These are phyloP conservation scores for Echium plantagineum DNA, from an alignment of 257 asterid species.

Conservation along the genomic window DNA sequence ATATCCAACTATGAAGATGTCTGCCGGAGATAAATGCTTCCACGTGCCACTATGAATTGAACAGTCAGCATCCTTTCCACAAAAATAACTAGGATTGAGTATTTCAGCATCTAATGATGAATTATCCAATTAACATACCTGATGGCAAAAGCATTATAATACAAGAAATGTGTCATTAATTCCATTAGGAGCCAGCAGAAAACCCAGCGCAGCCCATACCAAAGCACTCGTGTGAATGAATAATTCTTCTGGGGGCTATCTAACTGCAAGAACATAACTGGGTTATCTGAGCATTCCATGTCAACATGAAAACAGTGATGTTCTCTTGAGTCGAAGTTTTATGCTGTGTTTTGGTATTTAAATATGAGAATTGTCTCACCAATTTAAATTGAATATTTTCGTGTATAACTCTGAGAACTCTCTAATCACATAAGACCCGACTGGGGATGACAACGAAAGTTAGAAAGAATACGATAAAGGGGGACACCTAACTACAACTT, in stretches of 20 bases:
- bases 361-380: too few species aligned
- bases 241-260: constrained; percentile 62
- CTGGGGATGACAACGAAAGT: neutral
- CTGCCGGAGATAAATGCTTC: constrained; percentile 75
- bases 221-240: constrained; percentile 45
- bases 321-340: too few species aligned
- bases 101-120: neutral
- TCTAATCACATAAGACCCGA: too few species aligned
- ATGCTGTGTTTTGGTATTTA: too few species aligned
- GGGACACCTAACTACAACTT: constrained; percentile 16
- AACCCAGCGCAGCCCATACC: constrained; percentile 80
- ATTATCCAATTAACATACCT: constrained; percentile 36
- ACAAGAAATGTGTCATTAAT: constrained; percentile 67
- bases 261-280: too few species aligned
- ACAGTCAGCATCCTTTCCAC: constrained; percentile 9
- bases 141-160: constrained; percentile 84
- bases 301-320: too few species aligned
- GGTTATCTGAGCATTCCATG: too few species aligned
- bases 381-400: too few species aligned
- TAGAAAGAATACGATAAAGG: neutral
- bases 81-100: constrained; percentile 10
- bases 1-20: constrained; percentile 84
- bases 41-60: constrained; percentile 63
- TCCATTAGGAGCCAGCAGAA: constrained; percentile 74
- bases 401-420: too few species aligned